These are phyloP conservation scores for Pseudonitzschia pungens DNA, from an alignment of 108 stramenopile species.

Conservation along the genomic window DNA sequence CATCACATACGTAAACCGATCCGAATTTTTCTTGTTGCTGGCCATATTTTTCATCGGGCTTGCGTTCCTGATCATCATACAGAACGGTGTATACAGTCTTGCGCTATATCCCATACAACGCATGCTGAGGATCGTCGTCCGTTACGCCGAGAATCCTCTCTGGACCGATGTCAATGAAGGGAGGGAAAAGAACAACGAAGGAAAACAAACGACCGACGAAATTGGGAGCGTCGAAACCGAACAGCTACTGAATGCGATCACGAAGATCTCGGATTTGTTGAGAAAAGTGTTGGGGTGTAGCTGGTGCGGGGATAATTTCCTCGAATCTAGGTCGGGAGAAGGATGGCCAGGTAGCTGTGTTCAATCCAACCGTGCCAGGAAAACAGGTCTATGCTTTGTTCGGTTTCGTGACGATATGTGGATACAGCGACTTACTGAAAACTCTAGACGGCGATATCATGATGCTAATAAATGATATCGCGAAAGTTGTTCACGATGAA, in stretches of 20 bases:
- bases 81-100: slow-evolving; percentile 66
- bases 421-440: slow-evolving; percentile 76
- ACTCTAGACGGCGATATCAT: slow-evolving; percentile 87
- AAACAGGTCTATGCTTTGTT: slow-evolving; percentile 91
- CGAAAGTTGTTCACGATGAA: slow-evolving; percentile 88
- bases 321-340: slow-evolving; percentile 83
- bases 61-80: slow-evolving; percentile 41
- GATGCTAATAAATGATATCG: slow-evolving; percentile 95
- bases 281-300: slow-evolving; percentile 95
- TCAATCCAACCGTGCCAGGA: slow-evolving; percentile 93
- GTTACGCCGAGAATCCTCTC: slow-evolving; percentile 76
- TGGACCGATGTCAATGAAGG: slow-evolving; percentile 11
- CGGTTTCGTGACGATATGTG: slow-evolving; percentile 90
- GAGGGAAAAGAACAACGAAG: slow-evolving; percentile 4
- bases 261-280: slow-evolving; percentile 92
- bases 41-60: slow-evolving; percentile 37
- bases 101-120: slow-evolving; percentile 75
- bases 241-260: slow-evolving; percentile 84
- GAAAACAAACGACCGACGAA: slow-evolving; percentile 3
- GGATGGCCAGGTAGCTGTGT: slow-evolving; percentile 67
- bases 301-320: slow-evolving; percentile 94
- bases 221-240: slow-evolving; percentile 91
- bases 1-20: slow-evolving; percentile 8
- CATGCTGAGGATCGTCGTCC: slow-evolving; percentile 84
- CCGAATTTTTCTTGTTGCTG: slow-evolving; percentile 47